Conservation (phyloP, 2,329 filamentous ascomycete genomes). For the Alternaria viburni region DNA sequence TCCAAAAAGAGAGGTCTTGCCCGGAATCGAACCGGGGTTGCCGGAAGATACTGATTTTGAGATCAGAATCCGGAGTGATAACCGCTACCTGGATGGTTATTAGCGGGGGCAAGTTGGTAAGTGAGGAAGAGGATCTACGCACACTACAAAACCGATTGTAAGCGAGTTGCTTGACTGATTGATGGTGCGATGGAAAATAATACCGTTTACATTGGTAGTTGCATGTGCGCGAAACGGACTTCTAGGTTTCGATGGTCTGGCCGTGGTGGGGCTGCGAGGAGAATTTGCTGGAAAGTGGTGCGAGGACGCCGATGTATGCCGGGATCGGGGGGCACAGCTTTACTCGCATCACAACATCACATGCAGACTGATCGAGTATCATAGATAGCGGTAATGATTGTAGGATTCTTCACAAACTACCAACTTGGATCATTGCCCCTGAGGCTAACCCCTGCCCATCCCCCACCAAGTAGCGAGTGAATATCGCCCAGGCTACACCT, state of each 20-base stretch:
- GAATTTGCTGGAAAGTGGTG: not conserved
- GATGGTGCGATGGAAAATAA: not conserved
- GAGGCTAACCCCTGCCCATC: not conserved
- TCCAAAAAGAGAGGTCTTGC: constrained; percentile 12
- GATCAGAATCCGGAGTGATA: constrained; percentile 19
- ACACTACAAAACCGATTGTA: constrained; percentile 14
- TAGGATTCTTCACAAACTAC: constrained; percentile 8
- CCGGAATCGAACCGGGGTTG: constrained; percentile 17
- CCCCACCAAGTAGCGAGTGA: not conserved
- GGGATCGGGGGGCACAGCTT: not conserved
- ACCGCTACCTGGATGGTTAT: constrained; percentile 10
- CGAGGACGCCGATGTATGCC: not conserved
- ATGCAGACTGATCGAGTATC: not conserved
- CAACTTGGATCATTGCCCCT: not conserved
- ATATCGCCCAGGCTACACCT: not conserved
- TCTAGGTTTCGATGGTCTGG: not conserved
- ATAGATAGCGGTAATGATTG: not conserved
- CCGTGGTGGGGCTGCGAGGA: not conserved
- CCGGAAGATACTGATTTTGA: not conserved
- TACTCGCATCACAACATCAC: not conserved
- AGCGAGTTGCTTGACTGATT: constrained; percentile 5
- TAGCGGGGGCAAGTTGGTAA: constrained; percentile 5
- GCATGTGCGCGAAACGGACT: not conserved
- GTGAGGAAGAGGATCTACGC: not conserved
- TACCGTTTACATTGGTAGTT: too few species aligned